Base-by-base conservation (phyloP, 495 filamentous ascomycete species). In the Penicillium diatomitis region DNA sequence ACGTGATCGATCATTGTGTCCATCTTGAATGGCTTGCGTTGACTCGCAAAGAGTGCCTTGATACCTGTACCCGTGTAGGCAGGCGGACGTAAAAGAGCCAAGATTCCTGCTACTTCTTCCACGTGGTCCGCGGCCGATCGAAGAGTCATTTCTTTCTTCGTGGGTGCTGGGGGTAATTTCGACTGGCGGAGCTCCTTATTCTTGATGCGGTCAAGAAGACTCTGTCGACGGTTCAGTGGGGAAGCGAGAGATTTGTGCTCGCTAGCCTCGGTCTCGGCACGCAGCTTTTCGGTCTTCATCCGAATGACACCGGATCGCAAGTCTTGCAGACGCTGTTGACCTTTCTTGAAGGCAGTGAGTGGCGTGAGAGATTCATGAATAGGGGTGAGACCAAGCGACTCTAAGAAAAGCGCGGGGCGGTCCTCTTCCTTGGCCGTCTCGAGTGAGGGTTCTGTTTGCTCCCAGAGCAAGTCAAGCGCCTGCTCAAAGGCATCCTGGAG, bases 261-360 rank as follows among this genome's bases (percentile, higher is more conserved):
- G 2, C 46, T 50, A 5, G 56, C 34, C 20, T 57, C 39, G 4
- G 41, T 32, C n/a, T 61, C 56, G 2, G 63, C 48, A 12, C 58
- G 57, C 41, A 68, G 37, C 39, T 51, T 63, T 47, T 72, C 67
- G 7, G 63, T 66, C 40, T 69, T 74, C 51, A 68, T 42, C 43
- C 65, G 68, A 20, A 73, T 67, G 5, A 73, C 57, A 37, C 69
- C 69, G 8, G 66, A 65, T 57, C 60, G 68, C 55, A 74, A 35
- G 48, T 74, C 71, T 47, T 74, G 71, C 41, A 74, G 53, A 35
- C 71, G 65, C 57, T 73, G 70, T 54, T 73, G 70, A 4, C 71
- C 71, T 49, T 70, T 72, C 10, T 69, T 64, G 47, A 73, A 67
- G 4, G 64, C 47, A 5, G 67, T 62, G 36, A 73, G 67, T 0